Conservation (phyloP, 2,329 filamentous ascomycete genomes). For the Stenocarpella maydis region DNA sequence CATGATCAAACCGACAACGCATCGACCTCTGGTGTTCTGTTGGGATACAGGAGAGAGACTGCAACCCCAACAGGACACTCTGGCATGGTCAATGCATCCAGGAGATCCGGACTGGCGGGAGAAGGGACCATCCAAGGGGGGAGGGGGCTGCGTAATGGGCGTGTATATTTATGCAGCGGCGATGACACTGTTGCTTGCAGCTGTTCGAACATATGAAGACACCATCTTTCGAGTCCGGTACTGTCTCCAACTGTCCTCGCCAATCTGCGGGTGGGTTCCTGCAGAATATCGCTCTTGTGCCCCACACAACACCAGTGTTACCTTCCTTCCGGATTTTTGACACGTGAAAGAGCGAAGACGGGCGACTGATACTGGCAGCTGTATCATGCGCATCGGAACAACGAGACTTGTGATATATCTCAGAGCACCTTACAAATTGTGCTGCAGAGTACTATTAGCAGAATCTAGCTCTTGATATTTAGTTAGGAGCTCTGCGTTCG, state of each 20-base stretch:
- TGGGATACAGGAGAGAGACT: neutral
- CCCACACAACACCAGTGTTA: slow-evolving; percentile 9
- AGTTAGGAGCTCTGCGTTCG: neutral
- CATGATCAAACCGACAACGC: slow-evolving; percentile 1
- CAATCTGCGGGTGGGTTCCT: slow-evolving; percentile 23
- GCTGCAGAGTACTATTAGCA: neutral
- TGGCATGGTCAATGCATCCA: slow-evolving; percentile 10
- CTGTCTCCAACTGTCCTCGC: neutral
- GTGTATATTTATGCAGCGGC: slow-evolving; percentile 4
- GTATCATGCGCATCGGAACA: neutral
- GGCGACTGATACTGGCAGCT: neutral
- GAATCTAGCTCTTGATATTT: neutral
- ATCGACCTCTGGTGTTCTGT: slow-evolving; percentile 2
- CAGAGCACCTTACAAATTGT: neutral
- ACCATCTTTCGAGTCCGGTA: neutral
- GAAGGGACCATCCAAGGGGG: neutral
- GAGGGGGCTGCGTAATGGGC: neutral
- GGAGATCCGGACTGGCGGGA: slow-evolving; percentile 1
- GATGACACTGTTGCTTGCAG: slow-evolving; percentile 6
- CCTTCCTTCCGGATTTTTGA: neutral
- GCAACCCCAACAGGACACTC: slow-evolving; percentile 20
- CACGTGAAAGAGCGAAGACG: neutral
- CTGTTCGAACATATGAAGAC: slow-evolving; percentile 17
- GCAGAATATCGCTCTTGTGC: slow-evolving; percentile 10
- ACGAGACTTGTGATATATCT: neutral